A percentile compares a stretch with the other conserved stretches of the same genome.
Evolutionary conservation across 2,329 filamentous ascomycete species (phyloP).

Genomic region (Aspergillus tanneri): DNA sequence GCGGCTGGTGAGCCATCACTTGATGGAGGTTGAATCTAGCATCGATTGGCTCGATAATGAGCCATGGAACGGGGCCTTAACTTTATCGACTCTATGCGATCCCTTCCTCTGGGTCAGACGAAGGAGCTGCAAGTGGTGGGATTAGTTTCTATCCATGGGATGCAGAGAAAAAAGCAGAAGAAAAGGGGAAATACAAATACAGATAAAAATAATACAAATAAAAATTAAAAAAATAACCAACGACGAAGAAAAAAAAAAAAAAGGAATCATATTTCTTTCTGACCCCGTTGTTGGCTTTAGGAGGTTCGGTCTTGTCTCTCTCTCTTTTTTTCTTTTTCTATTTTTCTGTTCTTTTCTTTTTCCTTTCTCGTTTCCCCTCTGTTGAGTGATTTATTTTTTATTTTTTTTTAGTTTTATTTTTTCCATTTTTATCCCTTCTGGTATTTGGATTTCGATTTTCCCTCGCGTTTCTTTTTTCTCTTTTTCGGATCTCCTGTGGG

Average conservation of each 20-base stretch:
- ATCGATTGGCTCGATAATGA: background rate
- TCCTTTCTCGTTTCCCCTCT: background rate
- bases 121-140: too few relatives aligned
- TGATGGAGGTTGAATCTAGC: background rate
- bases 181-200: too few relatives aligned
- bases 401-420: background rate
- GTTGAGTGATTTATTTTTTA: background rate
- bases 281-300: slow-evolving; percentile 15
- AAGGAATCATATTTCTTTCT: too few relatives aligned
- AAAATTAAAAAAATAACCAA: too few relatives aligned
- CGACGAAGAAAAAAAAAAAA: too few relatives aligned
- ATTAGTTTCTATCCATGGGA: too few relatives aligned
- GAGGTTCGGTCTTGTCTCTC: too few relatives aligned
- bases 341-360: slow-evolving; percentile 2
- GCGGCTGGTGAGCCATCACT: background rate
- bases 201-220: too few relatives aligned
- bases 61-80: background rate
- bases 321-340: background rate
- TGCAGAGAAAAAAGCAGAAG: too few relatives aligned
- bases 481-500: too few relatives aligned
- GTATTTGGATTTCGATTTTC: too few relatives aligned
- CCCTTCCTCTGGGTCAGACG: background rate
- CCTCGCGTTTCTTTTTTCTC: background rate
- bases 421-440: background rate
- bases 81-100: background rate